phyloP scores from a whole-genome alignment of 768 basidiomycete genomes.

The Hydnomerulius pinastri region DNA sequence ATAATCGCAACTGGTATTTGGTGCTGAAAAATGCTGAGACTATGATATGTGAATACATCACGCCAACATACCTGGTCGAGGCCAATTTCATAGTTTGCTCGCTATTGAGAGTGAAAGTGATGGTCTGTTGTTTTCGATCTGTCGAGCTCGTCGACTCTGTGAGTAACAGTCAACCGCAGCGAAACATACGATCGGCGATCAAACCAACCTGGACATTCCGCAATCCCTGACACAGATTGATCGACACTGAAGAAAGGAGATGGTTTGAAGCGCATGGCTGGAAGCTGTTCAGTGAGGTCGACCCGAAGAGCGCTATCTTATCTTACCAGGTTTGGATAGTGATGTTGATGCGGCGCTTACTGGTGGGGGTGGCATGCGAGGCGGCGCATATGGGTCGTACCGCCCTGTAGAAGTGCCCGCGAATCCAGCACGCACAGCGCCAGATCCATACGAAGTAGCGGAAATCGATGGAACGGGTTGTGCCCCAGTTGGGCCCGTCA shows the following conservation, averaged over 20 bases:
- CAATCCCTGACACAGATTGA: constrained; percentile 60
- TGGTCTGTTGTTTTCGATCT: constrained; percentile 67
- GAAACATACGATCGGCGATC: not conserved
- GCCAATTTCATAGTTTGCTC: constrained; percentile 67
- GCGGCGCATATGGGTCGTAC: constrained; percentile 70
- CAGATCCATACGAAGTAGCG: constrained; percentile 20
- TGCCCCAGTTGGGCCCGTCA: constrained; percentile 21
- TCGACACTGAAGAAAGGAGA: constrained; percentile 79
- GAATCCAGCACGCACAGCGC: constrained; percentile 19
- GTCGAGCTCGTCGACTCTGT: constrained; percentile 76
- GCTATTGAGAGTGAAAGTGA: constrained; percentile 63
- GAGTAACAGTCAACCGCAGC: not conserved
- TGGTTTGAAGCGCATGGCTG: constrained; percentile 74
- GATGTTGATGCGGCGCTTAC: constrained; percentile 38
- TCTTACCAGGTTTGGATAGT: constrained; percentile 29
- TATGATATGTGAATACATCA: not conserved
- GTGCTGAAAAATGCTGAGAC: constrained; percentile 41
- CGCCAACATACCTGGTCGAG: constrained; percentile 49
- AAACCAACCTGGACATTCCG: constrained; percentile 78
- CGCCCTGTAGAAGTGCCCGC: constrained; percentile 38
- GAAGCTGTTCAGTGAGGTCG: constrained; percentile 13
- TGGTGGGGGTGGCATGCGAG: constrained; percentile 44
- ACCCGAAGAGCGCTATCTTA: constrained; percentile 13
- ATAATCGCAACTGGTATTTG: constrained; percentile 80
- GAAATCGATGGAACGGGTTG: constrained; percentile 27